These are phyloP conservation scores for Barbarea vulgaris DNA, from an alignment of 345 rosid genomes.

Conservation along the genomic window DNA sequence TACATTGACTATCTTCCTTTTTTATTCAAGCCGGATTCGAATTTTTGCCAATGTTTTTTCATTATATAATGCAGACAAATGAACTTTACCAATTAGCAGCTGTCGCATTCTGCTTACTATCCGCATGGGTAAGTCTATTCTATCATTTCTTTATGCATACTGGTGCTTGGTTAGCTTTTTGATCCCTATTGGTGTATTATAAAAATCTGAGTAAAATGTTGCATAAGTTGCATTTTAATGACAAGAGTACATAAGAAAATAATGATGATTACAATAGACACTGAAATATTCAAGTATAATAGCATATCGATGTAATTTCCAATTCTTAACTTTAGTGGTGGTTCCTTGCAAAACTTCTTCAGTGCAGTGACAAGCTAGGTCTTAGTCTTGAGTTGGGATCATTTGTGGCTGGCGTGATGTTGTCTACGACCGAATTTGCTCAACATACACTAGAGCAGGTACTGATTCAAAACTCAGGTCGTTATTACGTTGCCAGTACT, in stretches of 20 bases:
- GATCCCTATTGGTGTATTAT: not conserved
- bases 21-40: not conserved
- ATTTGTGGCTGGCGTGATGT: conserved; percentile 98
- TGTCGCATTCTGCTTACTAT: conserved; percentile 96
- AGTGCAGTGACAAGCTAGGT: conserved; percentile 99
- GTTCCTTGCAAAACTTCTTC: conserved; percentile 51
- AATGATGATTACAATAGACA: conserved; percentile 3
- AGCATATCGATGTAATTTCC: not conserved
- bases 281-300: not conserved
- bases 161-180: not conserved
- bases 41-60: conserved; percentile 30
- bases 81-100: conserved; percentile 99
- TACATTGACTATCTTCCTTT: conserved; percentile 22
- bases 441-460: conserved; percentile 99
- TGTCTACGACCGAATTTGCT: conserved; percentile 93
- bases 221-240: not conserved
- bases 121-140: conserved; percentile 92
- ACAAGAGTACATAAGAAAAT: conserved; percentile 2
- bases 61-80: conserved; percentile 66
- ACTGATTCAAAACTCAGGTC: not conserved
- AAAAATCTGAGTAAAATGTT: not conserved
- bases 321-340: conserved; percentile 13
- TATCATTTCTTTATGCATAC: conserved; percentile 1
- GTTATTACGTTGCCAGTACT: not conserved
- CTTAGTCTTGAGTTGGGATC: conserved; percentile 99